These are phyloP conservation scores for Trametes coccinea DNA, from an alignment of 768 basidiomycete genomes.

Conservation along the genomic window DNA sequence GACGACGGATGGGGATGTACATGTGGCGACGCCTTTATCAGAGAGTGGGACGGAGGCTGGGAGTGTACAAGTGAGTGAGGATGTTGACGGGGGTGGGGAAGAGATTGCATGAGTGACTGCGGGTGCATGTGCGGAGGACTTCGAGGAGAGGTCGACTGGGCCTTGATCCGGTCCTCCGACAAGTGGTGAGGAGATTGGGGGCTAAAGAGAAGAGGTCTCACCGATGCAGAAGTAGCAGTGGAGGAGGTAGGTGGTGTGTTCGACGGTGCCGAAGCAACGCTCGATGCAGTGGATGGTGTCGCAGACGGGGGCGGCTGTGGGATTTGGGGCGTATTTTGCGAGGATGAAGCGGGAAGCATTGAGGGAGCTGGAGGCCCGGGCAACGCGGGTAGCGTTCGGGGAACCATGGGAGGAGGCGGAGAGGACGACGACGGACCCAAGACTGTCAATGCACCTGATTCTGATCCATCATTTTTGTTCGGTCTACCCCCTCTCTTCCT, in stretches of 20 bases:
- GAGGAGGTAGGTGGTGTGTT: conserved; percentile 12
- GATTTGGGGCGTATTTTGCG: not conserved
- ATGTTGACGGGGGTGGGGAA: not conserved
- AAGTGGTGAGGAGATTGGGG: not conserved
- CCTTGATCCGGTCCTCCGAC: conserved; percentile 11
- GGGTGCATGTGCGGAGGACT: conserved; percentile 1
- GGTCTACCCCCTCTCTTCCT: conserved; percentile 69
- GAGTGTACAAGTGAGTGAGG: conserved; percentile 2
- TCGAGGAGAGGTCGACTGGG: not conserved
- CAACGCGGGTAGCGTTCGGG: conserved; percentile 1
- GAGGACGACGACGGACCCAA: conserved; percentile 7
- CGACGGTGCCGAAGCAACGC: conserved; percentile 6
- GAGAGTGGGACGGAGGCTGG: conserved; percentile 7
- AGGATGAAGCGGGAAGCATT: conserved; percentile 4
- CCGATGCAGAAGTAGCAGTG: conserved; percentile 12
- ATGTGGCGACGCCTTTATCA: not conserved
- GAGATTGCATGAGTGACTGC: not conserved
- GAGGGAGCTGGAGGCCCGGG: conserved; percentile 9
- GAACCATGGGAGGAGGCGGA: conserved; percentile 6
- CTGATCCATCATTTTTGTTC: conserved; percentile 38
- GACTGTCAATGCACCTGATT: conserved; percentile 7
- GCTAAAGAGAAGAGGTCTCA: not conserved
- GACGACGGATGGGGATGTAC: not conserved
- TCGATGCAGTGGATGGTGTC: conserved; percentile 9
- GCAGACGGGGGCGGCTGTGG: conserved; percentile 14